A percentile compares a stretch with the other conserved stretches of the same genome.
phyloP scores from a whole-genome alignment of 495 filamentous ascomycete species.

The Tetracladium setigerum region DNA sequence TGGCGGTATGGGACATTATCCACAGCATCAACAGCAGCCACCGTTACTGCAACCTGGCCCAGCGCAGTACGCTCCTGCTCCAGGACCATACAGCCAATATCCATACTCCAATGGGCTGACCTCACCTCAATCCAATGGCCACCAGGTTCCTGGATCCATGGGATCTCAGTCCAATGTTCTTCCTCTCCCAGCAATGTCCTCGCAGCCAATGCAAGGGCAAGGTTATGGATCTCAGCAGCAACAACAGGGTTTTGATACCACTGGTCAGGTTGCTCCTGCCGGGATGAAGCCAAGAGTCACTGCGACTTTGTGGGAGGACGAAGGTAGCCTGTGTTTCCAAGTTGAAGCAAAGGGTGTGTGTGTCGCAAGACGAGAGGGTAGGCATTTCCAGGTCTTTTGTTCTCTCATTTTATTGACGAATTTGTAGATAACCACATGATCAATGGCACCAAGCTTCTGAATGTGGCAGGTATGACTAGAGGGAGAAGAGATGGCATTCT shows the following conservation, averaged over 20 bases:
- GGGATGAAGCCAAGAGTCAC: conserved; percentile 98
- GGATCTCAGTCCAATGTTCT: conserved; percentile 53
- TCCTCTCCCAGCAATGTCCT: conserved; percentile 54
- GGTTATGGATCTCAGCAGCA: conserved; percentile 34
- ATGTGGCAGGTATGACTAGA: conserved; percentile 96
- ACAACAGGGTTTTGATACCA: conserved; percentile 65
- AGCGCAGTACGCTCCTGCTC: conserved; percentile 55
- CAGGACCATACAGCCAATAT: conserved; percentile 61
- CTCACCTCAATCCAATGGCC: conserved; percentile 62
- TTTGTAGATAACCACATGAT: conserved; percentile 95
- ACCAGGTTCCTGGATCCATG: conserved; percentile 57
- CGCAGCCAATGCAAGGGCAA: conserved; percentile 42
- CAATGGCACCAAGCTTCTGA: conserved; percentile 94
- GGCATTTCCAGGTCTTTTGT: conserved; percentile 16
- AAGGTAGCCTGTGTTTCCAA: conserved; percentile 95
- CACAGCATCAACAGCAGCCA: conserved; percentile 68
- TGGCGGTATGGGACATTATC: conserved; percentile 59
- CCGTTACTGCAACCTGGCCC: conserved; percentile 76
- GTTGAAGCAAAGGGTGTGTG: conserved; percentile 96
- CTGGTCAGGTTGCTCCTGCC: conserved; percentile 88
- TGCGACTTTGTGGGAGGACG: conserved; percentile 96
- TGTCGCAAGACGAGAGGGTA: conserved; percentile 90
- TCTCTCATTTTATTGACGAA: conserved; percentile 1
- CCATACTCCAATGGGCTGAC: conserved; percentile 66
- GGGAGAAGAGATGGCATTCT: conserved; percentile 93